Conservation (phyloP, 2,329 filamentous ascomycete genomes). For the Fusarium euwallaceae region DNA sequence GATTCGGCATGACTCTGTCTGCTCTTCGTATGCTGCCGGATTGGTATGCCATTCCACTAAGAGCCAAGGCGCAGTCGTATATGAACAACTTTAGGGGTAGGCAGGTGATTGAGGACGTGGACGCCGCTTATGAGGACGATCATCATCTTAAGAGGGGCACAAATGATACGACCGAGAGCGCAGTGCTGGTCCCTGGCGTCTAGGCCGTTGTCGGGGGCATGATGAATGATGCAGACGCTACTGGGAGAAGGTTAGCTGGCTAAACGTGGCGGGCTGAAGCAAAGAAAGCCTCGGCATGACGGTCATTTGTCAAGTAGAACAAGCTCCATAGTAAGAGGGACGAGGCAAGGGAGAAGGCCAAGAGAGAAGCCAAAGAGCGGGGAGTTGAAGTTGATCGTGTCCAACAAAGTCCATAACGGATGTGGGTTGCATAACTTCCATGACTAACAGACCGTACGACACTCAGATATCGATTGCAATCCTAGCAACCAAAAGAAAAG, state of each 20-base stretch:
- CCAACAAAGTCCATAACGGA: background rate
- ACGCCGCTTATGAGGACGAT: constrained; percentile 52
- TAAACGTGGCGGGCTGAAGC: background rate
- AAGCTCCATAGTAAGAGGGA: background rate
- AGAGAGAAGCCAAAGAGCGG: background rate
- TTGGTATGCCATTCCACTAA: constrained; percentile 70
- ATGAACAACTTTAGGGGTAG: constrained; percentile 61
- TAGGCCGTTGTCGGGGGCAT: constrained; percentile 12
- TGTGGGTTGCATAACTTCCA: constrained; percentile 3
- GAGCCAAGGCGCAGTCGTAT: constrained; percentile 57
- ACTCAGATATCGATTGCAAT: constrained; percentile 7
- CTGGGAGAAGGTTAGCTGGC: background rate
- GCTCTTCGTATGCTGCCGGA: constrained; percentile 68
- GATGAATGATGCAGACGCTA: background rate
- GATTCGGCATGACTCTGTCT: constrained; percentile 55
- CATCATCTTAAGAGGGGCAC: constrained; percentile 24
- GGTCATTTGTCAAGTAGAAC: background rate
- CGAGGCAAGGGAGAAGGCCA: background rate
- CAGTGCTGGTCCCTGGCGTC: constrained; percentile 53
- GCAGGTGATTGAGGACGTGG: constrained; percentile 62
- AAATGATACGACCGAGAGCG: constrained; percentile 51
- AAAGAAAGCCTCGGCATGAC: background rate
- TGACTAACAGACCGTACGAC: constrained; percentile 5
- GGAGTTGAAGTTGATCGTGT: background rate
- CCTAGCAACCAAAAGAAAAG: background rate